Conservation (phyloP, 2,329 filamentous ascomycete species). For the Chrysosporium queenslandicum region DNA sequence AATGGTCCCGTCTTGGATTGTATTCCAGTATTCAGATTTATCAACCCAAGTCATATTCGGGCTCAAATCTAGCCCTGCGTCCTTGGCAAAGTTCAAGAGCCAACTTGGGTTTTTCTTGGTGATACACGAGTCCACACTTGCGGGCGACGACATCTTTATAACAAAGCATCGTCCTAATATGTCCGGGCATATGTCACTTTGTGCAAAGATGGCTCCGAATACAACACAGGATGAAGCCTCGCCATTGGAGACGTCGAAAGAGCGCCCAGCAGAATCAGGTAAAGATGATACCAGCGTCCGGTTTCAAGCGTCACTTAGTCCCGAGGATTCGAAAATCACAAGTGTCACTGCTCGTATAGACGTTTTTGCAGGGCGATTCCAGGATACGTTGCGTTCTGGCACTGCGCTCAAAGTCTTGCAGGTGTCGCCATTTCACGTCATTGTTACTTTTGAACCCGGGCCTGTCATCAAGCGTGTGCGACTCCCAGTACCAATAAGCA, state of each 20-base stretch:
- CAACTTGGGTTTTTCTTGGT: slow-evolving; percentile 18
- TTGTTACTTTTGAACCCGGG: slow-evolving; percentile 10
- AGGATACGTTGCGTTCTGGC: slow-evolving; percentile 11
- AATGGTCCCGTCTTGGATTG: slow-evolving; percentile 20
- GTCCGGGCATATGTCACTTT: slow-evolving; percentile 11
- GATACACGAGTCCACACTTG: slow-evolving; percentile 19
- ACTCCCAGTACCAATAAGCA: slow-evolving; percentile 21
- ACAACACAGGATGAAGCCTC: neutral
- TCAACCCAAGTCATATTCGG: slow-evolving; percentile 17
- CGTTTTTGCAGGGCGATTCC: slow-evolving; percentile 7
- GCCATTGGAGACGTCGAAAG: neutral
- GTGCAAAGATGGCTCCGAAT: neutral
- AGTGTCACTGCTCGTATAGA: slow-evolving; percentile 14
- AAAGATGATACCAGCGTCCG: neutral
- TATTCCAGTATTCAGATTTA: slow-evolving; percentile 16
- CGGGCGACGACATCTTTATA: slow-evolving; percentile 21
- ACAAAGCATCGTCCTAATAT: slow-evolving; percentile 23
- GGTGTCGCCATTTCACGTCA: slow-evolving; percentile 15
- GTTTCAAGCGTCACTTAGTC: slow-evolving; percentile 8
- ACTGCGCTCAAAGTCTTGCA: slow-evolving; percentile 11
- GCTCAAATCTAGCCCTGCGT: slow-evolving; percentile 16
- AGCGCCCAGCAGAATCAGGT: neutral
- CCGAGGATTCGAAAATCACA: slow-evolving; percentile 9
- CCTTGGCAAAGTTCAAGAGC: slow-evolving; percentile 9
- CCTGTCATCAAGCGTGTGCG: slow-evolving; percentile 9